Conservation (phyloP, 768 basidiomycete genomes). For the Lactifluus hygrophoroides region DNA sequence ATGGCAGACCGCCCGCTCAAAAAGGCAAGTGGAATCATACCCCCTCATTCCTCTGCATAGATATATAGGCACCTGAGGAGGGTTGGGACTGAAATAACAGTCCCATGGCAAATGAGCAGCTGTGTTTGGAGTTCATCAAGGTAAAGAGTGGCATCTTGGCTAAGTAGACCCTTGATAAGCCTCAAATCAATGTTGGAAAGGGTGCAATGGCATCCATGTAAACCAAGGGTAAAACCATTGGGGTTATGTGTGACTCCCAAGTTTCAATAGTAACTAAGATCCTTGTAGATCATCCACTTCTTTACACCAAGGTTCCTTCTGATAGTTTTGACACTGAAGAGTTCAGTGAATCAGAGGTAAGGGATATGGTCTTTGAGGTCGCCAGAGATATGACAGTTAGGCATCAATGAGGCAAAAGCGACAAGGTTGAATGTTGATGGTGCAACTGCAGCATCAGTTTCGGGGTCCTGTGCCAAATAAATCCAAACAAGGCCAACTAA, state of each 20-base stretch:
- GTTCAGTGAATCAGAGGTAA: too few relatives aligned
- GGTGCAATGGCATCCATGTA: slow-evolving; percentile 16
- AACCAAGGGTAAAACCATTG: not conserved
- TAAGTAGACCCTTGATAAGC: slow-evolving; percentile 21
- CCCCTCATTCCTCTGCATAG: too few relatives aligned
- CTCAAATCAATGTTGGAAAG: slow-evolving; percentile 22
- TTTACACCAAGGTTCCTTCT: not conserved
- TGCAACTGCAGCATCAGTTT: too few relatives aligned
- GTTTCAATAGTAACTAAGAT: slow-evolving; percentile 17
- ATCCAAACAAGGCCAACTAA: too few relatives aligned
- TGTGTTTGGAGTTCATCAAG: slow-evolving; percentile 29
- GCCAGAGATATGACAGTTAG: too few relatives aligned
- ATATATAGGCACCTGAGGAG: slow-evolving; percentile 25
- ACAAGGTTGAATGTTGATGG: too few relatives aligned
- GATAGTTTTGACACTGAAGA: too few relatives aligned
- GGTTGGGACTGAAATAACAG: slow-evolving; percentile 28
- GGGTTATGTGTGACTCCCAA: slow-evolving; percentile 21
- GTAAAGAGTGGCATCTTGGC: slow-evolving; percentile 25
- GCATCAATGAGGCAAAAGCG: too few relatives aligned
- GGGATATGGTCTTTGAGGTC: too few relatives aligned
- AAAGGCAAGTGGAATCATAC: too few relatives aligned
- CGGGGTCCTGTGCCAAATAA: too few relatives aligned
- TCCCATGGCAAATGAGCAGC: slow-evolving; percentile 19
- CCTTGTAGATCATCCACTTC: slow-evolving; percentile 15
- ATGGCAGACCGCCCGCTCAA: too few relatives aligned